Percentiles rank a stretch among this genome's conserved stretches.
phyloP scores from a whole-genome alignment of 31 red algal species.

The Bonnemaisonia californica region DNA sequence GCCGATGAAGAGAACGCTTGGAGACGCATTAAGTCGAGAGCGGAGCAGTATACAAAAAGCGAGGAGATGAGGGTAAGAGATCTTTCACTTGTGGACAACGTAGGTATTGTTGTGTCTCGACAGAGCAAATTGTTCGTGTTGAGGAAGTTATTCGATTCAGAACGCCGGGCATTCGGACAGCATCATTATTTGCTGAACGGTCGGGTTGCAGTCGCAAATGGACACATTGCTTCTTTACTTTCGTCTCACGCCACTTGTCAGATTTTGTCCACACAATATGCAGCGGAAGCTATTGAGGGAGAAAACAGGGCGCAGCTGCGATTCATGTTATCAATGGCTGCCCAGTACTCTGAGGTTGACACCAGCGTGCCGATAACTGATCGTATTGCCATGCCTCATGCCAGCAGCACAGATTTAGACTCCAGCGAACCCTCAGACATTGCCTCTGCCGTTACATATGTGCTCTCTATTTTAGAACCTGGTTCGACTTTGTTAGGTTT shows the following conservation, averaged over 20 bases:
- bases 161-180: constrained; percentile 32
- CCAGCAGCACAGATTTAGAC: not conserved
- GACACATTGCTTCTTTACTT: constrained; percentile 22
- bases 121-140: constrained; percentile 33
- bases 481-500: constrained; percentile 40
- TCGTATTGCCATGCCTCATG: constrained; percentile 17
- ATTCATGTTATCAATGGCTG: constrained; percentile 50
- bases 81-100: constrained; percentile 18
- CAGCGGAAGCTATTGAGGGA: not conserved
- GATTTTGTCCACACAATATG: constrained; percentile 45
- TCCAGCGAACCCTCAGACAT: not conserved
- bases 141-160: constrained; percentile 38
- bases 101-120: constrained; percentile 55
- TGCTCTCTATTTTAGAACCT: constrained; percentile 23
- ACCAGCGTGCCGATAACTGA: constrained; percentile 48
- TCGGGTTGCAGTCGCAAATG: constrained; percentile 3
- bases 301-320: not conserved
- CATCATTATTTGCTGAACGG: constrained; percentile 1
- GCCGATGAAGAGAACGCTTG: constrained; percentile 19
- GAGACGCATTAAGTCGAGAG: constrained; percentile 57
- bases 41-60: constrained; percentile 51
- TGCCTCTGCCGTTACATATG: not conserved
- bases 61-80: constrained; percentile 58
- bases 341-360: constrained; percentile 35
- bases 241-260: constrained; percentile 62